These are phyloP conservation scores for Chaetoceros tenuissimus DNA, from an alignment of 108 stramenopile genomes.

Conservation along the genomic window DNA sequence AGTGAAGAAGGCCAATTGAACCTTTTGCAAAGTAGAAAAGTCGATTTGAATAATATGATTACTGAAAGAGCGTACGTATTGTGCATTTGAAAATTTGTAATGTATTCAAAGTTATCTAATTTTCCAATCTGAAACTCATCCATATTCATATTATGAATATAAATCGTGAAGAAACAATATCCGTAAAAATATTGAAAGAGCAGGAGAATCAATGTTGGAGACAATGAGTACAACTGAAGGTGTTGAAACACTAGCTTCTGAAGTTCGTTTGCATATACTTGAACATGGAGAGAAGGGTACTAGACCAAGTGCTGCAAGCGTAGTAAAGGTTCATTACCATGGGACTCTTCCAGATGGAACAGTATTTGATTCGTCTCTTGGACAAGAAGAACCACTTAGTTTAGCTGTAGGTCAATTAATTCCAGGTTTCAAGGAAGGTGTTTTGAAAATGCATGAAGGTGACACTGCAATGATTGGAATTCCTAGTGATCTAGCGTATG, in stretches of 20 bases:
- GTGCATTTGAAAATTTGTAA: conserved; percentile 5
- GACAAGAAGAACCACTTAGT: conserved; percentile 50
- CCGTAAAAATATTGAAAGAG: conserved; percentile 49
- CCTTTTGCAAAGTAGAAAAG: conserved; percentile 39
- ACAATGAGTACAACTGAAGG: conserved; percentile 61
- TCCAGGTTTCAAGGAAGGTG: conserved; percentile 66
- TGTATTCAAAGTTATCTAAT: not conserved
- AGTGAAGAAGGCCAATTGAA: conserved; percentile 50
- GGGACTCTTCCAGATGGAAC: conserved; percentile 81
- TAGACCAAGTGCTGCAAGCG: conserved; percentile 54
- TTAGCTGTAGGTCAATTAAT: conserved; percentile 67
- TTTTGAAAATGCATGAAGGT: conserved; percentile 73
- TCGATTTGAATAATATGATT: conserved; percentile 65
- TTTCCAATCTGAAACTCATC: not conserved
- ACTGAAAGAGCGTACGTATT: conserved; percentile 60
- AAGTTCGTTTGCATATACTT: conserved; percentile 63
- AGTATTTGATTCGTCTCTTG: conserved; percentile 71
- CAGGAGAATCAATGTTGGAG: conserved; percentile 62
- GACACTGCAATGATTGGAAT: conserved; percentile 85
- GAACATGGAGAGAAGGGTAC: conserved; percentile 60
- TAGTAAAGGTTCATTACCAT: conserved; percentile 74
- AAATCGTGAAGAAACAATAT: conserved; percentile 39
- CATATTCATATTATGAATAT: not conserved
- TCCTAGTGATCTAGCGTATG: conserved; percentile 71
- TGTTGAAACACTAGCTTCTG: conserved; percentile 43